Conservation (phyloP, 306 rosid genomes). For the Fagus sylvatica region DNA sequence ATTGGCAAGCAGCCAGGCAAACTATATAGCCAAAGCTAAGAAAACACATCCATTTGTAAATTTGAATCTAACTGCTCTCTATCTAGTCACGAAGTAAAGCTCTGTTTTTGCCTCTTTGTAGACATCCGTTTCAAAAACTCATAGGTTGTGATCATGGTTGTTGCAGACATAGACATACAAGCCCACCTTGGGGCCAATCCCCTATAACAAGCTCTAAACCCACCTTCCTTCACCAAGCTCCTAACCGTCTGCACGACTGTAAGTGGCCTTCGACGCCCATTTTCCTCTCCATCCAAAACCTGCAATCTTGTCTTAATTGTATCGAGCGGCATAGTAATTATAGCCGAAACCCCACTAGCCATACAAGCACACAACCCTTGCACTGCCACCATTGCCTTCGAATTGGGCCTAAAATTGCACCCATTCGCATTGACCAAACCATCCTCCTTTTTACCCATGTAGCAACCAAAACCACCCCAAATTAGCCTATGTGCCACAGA, state of each 20-base stretch:
- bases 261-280: slow-evolving; percentile 67
- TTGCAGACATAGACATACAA: slow-evolving; percentile 93
- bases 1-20: slow-evolving; percentile 15
- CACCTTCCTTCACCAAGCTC: slow-evolving; percentile 82
- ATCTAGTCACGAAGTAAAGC: slow-evolving; percentile 26
- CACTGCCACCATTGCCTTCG: slow-evolving; percentile 58
- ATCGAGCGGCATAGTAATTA: slow-evolving; percentile 91
- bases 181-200: slow-evolving; percentile 98
- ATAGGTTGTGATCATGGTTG: slow-evolving; percentile 93
- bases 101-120: slow-evolving; percentile 52
- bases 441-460: slow-evolving; percentile 47
- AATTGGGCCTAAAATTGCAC: slow-evolving; percentile 51
- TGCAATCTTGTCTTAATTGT: slow-evolving; percentile 89
- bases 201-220: slow-evolving; percentile 82
- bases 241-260: slow-evolving; percentile 64
- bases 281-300: slow-evolving; percentile 84
- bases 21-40: slow-evolving; percentile 21
- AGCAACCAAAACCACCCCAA: slow-evolving; percentile 66
- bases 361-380: slow-evolving; percentile 85
- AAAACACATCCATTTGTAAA: neutral
- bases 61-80: no score
- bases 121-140: slow-evolving; percentile 89
- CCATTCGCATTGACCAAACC: slow-evolving; percentile 23
- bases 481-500: slow-evolving; percentile 75
- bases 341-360: slow-evolving; percentile 90